phyloP scores from a whole-genome alignment of 768 basidiomycete genomes.

The Russula lepida region DNA sequence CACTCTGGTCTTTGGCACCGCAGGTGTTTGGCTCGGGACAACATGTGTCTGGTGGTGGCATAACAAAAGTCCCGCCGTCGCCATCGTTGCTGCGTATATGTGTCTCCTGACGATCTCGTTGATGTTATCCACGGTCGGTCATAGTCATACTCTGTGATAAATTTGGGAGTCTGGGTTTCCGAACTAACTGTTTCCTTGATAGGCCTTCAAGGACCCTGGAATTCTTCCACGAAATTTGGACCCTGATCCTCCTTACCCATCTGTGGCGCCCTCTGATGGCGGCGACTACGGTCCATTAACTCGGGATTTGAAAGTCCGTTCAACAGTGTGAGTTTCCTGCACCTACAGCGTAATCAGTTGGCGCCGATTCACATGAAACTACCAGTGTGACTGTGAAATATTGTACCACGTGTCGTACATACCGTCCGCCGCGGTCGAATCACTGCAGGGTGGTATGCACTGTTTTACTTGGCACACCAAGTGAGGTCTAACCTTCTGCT shows the following conservation, averaged over 20 bases:
- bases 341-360: background rate
- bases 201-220: constrained; percentile 80
- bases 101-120: constrained; percentile 58
- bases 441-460: constrained; percentile 84
- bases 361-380: background rate
- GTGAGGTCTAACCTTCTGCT: background rate
- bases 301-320: constrained; percentile 70
- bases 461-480: background rate
- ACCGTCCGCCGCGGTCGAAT: constrained; percentile 88
- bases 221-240: constrained; percentile 86
- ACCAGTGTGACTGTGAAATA: constrained; percentile 84
- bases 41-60: constrained; percentile 88
- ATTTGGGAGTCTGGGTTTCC: constrained; percentile 19
- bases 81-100: constrained; percentile 55
- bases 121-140: constrained; percentile 69
- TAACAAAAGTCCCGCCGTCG: constrained; percentile 62
- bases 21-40: constrained; percentile 81
- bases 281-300: constrained; percentile 59
- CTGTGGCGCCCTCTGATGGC: constrained; percentile 54
- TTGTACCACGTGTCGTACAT: constrained; percentile 87
- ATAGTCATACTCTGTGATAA: constrained; percentile 24
- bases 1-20: constrained; percentile 50
- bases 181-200: constrained; percentile 13
- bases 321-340: constrained; percentile 51
- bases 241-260: constrained; percentile 70